Percentiles rank a stretch among this genome's conserved stretches.
Conservation (phyloP, 768 basidiomycete genomes). For the Lentinula guzmanii region DNA sequence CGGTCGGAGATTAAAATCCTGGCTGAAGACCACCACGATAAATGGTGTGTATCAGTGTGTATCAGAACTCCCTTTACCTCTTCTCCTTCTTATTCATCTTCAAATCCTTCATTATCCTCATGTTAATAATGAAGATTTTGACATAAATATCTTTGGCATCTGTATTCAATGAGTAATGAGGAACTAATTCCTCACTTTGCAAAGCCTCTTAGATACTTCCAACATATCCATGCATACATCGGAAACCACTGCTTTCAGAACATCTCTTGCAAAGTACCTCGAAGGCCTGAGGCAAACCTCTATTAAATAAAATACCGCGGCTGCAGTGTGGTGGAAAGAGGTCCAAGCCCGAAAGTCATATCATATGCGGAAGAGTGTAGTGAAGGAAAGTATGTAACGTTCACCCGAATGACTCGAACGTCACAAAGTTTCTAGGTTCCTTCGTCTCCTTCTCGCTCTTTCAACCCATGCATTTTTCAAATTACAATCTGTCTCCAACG, state of each 20-base stretch:
- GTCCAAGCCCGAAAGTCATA: slow-evolving; percentile 49
- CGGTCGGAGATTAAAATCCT: too few species aligned
- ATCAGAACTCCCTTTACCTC: slow-evolving; percentile 21
- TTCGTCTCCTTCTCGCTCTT: slow-evolving; percentile 38
- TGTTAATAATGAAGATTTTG: slow-evolving; percentile 42
- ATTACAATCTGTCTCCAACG: not conserved
- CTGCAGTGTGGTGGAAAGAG: slow-evolving; percentile 47
- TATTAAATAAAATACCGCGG: slow-evolving; percentile 17
- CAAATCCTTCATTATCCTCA: slow-evolving; percentile 47
- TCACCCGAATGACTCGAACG: not conserved
- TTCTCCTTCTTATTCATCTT: slow-evolving; percentile 35
- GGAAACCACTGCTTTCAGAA: slow-evolving; percentile 43
- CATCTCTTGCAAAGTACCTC: slow-evolving; percentile 36
- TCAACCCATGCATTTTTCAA: not conserved
- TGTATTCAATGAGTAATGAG: not conserved
- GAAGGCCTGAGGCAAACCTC: slow-evolving; percentile 37
- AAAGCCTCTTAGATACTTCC: slow-evolving; percentile 30
- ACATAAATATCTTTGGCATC: slow-evolving; percentile 40
- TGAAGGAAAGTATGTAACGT: slow-evolving; percentile 34
- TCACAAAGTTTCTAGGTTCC: slow-evolving; percentile 44
- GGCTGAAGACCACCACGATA: too few species aligned
- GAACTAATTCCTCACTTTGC: too few species aligned
- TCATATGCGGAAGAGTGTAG: slow-evolving; percentile 40
- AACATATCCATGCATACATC: slow-evolving; percentile 50
- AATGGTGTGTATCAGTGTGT: too few species aligned